phyloP scores from a whole-genome alignment of 257 asterid species.

The Penstemon davidsonii region DNA sequence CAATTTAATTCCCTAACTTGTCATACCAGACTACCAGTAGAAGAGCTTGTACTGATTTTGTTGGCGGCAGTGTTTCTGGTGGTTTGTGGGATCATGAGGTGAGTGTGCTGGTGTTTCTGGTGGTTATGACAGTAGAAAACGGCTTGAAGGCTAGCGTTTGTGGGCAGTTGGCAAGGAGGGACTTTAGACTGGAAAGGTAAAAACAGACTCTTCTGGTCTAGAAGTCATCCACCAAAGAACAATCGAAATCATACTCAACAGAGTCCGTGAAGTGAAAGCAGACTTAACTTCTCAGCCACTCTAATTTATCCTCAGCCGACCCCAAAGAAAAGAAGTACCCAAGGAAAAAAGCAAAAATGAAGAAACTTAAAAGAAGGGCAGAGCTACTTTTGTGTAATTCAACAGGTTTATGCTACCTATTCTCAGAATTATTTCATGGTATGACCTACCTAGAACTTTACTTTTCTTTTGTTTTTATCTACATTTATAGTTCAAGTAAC shows the following conservation, averaged over 20 bases:
- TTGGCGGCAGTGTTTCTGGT: slow-evolving; percentile 13
- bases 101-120: slow-evolving; percentile 5
- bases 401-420: background rate
- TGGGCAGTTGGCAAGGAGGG: background rate
- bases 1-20: no score
- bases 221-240: background rate
- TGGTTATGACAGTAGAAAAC: background rate
- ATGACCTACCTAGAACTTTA: slow-evolving; percentile 17
- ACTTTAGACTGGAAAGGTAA: background rate
- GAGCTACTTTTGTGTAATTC: slow-evolving; percentile 9
- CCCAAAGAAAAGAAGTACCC: background rate
- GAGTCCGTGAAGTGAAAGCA: background rate
- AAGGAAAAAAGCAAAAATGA: background rate
- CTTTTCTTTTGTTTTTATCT: background rate
- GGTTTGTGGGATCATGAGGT: slow-evolving; percentile 10
- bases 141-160: background rate
- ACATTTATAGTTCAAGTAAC: background rate
- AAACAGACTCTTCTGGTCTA: slow-evolving; percentile 15
- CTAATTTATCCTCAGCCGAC: background rate
- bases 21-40: background rate
- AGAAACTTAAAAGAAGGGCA: background rate
- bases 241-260: background rate
- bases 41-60: background rate
- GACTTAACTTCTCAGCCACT: slow-evolving; percentile 12
- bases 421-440: slow-evolving; percentile 6